Base-by-base conservation (phyloP, 139 green algal species). In the Parachlorella kessleri region DNA sequence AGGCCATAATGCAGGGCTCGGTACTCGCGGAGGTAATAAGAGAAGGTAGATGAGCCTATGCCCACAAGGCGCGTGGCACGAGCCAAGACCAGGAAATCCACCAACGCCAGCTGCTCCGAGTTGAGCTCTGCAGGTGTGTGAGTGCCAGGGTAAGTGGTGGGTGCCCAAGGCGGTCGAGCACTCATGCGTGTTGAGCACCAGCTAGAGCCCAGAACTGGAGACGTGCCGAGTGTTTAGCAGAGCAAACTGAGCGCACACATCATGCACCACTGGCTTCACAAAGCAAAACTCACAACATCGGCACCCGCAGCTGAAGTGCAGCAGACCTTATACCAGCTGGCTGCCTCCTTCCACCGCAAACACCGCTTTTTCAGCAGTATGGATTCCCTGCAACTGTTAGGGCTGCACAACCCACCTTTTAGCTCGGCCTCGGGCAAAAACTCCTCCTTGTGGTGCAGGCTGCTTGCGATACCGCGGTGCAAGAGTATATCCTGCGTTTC, bases 71-170 rank as follows among this genome's bases (percentile, higher is more conserved):
- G 78, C 18, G 78, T 55, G 66, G 77, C 80, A 26, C 83, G 75
- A 1, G 85, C 80, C 40, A 93, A 71, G 37, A 93, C 85, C 65
- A 93, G 40, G 67, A 93, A 93, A 55, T 93, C 89, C 66, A 93
- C 66, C 30, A 91, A 76, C 3, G 89, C 89, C 73, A 85, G 73
- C 76, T 93, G 89, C 81, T 93, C 89, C 3, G 87, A 86, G 70
- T 88, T 90, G 26, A 91, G 73, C 28, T 39, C 64, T 69, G 63
- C n/a, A 37, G 63, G 18, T 63, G 53, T 14, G n/a, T 21, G n/a
- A 0, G 21, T 59, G 48, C 14, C 14, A 59, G 48, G 48, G 48
- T 14, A 23, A 23, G 63, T 14, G 2, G 21, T 32, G 63, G 63
- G 63, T 6, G 28, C 63, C 24, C 26, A 33, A n/a, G n/a, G n/a